Evolutionary conservation across 352 stramenopile genomes (phyloP), one percentile per base, ranked within the genome.

Genomic region (Phytophthora sojae): DNA sequence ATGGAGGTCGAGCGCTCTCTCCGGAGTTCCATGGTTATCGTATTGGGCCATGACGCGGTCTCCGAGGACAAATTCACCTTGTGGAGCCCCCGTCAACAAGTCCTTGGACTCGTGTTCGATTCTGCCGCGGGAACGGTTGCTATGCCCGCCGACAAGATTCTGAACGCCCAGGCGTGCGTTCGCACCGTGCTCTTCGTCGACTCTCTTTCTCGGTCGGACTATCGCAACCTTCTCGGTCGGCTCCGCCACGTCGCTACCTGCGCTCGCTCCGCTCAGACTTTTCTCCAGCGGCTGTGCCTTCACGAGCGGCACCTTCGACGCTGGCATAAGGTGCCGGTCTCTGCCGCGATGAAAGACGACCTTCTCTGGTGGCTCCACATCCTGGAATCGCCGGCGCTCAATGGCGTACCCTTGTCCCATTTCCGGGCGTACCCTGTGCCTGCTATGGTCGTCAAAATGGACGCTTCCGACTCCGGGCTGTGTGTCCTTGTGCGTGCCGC

Each of bases 21-120:
- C 2, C 62, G 63, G 0, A 21, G n/a, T 6, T 61, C 52, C 2
- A 79, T 79, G 71, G 19, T 50, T 4, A 17, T 23, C 8, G 57
- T 75, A 0, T 17, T 75, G 19, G 52, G 57, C 0, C 21, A 32
- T 9, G 23, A 29, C 2, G 53, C 62, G 4, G 58, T 80, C 14
- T 70, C 76, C n/a, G 60, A 73, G 25, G 29, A 70, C 1, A 80
- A 74, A 21, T 74, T 76, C 19, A 57, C 64, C 0, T 25, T 19
- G 0, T 79, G 72, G 60, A 51, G 26, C 26, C 0, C 26, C 26
- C 26, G 26, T 30, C 26, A 30, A 30, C 26, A 30, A 30, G 26
- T 30, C 26, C 26, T 30, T 4, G 26, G 2, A 4, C 26, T 30
- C 2, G 26, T 30, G 26, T 30, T 30, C 26, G 2, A 30, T 30